Conservation (phyloP, 495 filamentous ascomycete genomes). For the Elasticomyces elasticus region DNA sequence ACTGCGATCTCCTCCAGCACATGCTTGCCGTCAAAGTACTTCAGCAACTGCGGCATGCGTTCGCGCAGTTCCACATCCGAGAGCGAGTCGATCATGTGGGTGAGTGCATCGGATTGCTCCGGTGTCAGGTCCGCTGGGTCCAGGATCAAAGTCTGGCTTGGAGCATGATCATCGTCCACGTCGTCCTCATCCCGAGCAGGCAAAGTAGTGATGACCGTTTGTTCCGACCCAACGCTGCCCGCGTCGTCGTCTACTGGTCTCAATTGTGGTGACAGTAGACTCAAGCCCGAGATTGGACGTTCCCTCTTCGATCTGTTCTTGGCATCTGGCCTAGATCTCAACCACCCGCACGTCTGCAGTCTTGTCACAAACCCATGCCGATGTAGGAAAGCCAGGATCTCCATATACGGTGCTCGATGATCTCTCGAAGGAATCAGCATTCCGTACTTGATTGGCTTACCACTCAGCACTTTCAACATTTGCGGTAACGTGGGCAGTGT, state of each 20-base stretch:
- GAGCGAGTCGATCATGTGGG: not conserved
- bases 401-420: constrained; percentile 75
- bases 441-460: constrained; percentile 67
- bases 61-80: constrained; percentile 32
- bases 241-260: constrained; percentile 13
- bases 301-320: not conserved
- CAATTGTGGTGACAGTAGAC: constrained; percentile 16
- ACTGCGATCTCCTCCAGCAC: constrained; percentile 80
- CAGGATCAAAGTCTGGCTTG: not conserved
- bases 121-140: constrained; percentile 6
- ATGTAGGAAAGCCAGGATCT: constrained; percentile 86
- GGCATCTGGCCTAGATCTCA: constrained; percentile 32
- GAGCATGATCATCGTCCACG: not conserved
- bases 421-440: constrained; percentile 77
- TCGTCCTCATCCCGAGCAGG: not conserved
- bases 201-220: constrained; percentile 10
- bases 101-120: constrained; percentile 1
- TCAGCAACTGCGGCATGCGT: constrained; percentile 47
- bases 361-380: constrained; percentile 88
- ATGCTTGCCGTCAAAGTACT: constrained; percentile 80
- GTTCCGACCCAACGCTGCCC: constrained; percentile 13
- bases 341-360: constrained; percentile 77
- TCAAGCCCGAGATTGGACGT: constrained; percentile 7
- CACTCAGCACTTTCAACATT: constrained; percentile 69
- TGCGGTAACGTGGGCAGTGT: constrained; percentile 70